Evolutionary conservation across 2,329 filamentous ascomycete genomes (phyloP).

Genomic region (Botrytis galanthina): DNA sequence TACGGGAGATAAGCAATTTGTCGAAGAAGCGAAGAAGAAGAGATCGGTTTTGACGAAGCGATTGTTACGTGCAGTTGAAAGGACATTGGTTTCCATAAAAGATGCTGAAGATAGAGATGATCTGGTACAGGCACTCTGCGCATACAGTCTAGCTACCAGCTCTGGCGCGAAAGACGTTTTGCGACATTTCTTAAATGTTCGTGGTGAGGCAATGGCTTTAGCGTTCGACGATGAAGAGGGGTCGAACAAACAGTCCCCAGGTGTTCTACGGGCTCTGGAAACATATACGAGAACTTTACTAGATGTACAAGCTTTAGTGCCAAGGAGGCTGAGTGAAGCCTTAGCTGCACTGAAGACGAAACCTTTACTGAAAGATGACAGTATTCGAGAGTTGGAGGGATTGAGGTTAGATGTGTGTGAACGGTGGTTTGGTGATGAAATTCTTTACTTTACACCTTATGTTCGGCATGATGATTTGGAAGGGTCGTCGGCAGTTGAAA

Average conservation of each 20-base stretch:
- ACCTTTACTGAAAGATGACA: conserved; percentile 68
- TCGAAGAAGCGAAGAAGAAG: conserved; percentile 64
- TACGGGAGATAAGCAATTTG: conserved; percentile 37
- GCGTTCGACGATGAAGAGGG: conserved; percentile 54
- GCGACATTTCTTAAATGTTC: conserved; percentile 71
- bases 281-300: conserved; percentile 76
- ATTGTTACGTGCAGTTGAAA: conserved; percentile 66
- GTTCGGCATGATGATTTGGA: conserved; percentile 77
- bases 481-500: conserved; percentile 56
- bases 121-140: conserved; percentile 72
- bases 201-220: conserved; percentile 65
- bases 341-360: conserved; percentile 66
- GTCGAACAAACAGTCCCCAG: conserved; percentile 42
- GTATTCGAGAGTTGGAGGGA: conserved; percentile 64
- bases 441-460: conserved; percentile 82
- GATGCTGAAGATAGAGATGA: conserved; percentile 46
- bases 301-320: conserved; percentile 74
- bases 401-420: conserved; percentile 75
- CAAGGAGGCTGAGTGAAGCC: conserved; percentile 67
- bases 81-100: conserved; percentile 60
- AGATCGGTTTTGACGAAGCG: conserved; percentile 60
- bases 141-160: conserved; percentile 78
- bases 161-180: conserved; percentile 78
- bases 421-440: conserved; percentile 78
- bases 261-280: conserved; percentile 63